Percentiles rank a stretch among this genome's conserved stretches.
These are phyloP conservation scores for Areca catechu DNA, from an alignment of 176 grass and related monocot genomes.

Conservation along the genomic window DNA sequence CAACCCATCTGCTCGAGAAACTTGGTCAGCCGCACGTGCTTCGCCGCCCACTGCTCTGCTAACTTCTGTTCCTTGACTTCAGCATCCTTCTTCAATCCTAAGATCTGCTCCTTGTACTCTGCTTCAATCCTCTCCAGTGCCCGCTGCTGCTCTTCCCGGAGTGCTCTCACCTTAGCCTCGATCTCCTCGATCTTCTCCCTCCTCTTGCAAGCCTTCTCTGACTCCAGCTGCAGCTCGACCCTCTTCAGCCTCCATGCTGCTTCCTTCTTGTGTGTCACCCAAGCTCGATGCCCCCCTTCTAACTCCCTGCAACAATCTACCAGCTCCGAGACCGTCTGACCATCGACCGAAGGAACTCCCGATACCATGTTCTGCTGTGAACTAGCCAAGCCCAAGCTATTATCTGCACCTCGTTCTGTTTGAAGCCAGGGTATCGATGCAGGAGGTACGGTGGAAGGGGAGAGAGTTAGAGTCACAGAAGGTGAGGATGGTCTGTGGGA, in stretches of 20 bases:
- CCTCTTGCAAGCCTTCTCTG: slow-evolving; percentile 58
- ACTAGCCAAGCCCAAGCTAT: background rate
- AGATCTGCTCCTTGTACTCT: slow-evolving; percentile 70
- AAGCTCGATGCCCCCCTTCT: slow-evolving; percentile 75
- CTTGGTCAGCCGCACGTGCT: slow-evolving; percentile 62
- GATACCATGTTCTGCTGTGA: slow-evolving; percentile 2
- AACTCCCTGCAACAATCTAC: slow-evolving; percentile 65
- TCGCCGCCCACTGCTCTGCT: slow-evolving; percentile 86
- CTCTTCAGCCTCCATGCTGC: slow-evolving; percentile 77
- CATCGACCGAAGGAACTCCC: background rate
- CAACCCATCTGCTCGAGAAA: slow-evolving; percentile 65
- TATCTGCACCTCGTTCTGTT: background rate
- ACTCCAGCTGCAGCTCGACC: slow-evolving; percentile 84
- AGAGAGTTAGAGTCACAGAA: slow-evolving; percentile 34
- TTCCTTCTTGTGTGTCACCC: slow-evolving; percentile 76
- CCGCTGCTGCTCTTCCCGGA: slow-evolving; percentile 57
- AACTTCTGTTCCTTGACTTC: slow-evolving; percentile 86
- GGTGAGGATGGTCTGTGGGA: slow-evolving; percentile 28
- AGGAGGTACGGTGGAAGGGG: slow-evolving; percentile 18
- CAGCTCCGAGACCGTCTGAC: slow-evolving; percentile 30
- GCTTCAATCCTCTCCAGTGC: slow-evolving; percentile 59
- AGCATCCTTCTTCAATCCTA: slow-evolving; percentile 61
- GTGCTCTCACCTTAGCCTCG: slow-evolving; percentile 57
- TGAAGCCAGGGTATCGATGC: slow-evolving; percentile 3
- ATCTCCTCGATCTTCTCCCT: slow-evolving; percentile 72